phyloP scores from a whole-genome alignment of 495 filamentous ascomycete genomes.

The Penicillium fimorum region DNA sequence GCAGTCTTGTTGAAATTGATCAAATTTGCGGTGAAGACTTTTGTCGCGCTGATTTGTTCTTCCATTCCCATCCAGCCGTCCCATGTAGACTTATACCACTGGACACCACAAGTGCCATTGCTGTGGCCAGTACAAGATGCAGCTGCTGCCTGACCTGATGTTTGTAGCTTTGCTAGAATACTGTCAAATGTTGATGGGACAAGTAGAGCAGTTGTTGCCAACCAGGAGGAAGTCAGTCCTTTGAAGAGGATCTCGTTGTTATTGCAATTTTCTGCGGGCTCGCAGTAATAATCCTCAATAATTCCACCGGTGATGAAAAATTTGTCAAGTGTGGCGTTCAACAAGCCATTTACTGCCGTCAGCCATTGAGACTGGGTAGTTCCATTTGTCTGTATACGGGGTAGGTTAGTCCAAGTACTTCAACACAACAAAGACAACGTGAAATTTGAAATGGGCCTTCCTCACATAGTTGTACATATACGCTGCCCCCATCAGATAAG shows the following conservation, averaged over 20 bases:
- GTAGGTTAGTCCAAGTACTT: not conserved
- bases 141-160: slow-evolving; percentile 68
- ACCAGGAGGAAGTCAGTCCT: slow-evolving; percentile 73
- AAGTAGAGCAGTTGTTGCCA: slow-evolving; percentile 69
- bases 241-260: slow-evolving; percentile 83
- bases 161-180: slow-evolving; percentile 64
- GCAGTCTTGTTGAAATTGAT: slow-evolving; percentile 26
- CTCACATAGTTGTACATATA: slow-evolving; percentile 69
- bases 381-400: slow-evolving; percentile 18
- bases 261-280: slow-evolving; percentile 57
- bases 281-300: slow-evolving; percentile 64
- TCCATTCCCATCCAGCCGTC: slow-evolving; percentile 65
- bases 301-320: slow-evolving; percentile 54
- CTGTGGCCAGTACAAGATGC: slow-evolving; percentile 61
- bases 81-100: slow-evolving; percentile 63
- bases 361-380: slow-evolving; percentile 42
- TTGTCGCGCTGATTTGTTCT: slow-evolving; percentile 53
- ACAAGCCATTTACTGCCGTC: slow-evolving; percentile 51
- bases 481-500: slow-evolving; percentile 66
- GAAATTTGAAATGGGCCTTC: not conserved
- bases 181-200: slow-evolving; percentile 57
- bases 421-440: not conserved
- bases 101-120: slow-evolving; percentile 69
- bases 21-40: slow-evolving; percentile 47
- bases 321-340: slow-evolving; percentile 42